Conservation (phyloP, 139 green algal genomes). For the Tetratostichococcus sp. region DNA sequence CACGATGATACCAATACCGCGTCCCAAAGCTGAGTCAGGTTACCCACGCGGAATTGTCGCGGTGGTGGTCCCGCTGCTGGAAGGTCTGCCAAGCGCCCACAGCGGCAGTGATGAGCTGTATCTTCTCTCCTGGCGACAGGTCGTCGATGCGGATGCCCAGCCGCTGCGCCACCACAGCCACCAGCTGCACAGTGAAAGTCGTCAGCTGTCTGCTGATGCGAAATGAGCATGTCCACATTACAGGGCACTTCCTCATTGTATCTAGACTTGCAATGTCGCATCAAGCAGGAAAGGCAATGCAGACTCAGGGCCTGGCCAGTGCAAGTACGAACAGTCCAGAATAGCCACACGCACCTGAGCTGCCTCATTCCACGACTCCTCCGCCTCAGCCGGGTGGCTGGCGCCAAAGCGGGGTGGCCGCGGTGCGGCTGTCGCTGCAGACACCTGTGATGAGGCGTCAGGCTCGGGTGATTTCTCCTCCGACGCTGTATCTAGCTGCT, state of each 20-base stretch:
- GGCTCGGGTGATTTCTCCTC: too few species aligned
- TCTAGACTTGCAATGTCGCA: too few species aligned
- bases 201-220: too few species aligned
- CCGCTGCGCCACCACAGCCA: conserved; percentile 6
- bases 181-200: background rate
- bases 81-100: conserved; percentile 25
- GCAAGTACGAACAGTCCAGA: too few species aligned
- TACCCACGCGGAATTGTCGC: conserved; percentile 2
- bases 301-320: too few species aligned
- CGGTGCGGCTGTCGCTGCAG: too few species aligned
- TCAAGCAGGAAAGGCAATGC: too few species aligned
- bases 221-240: too few species aligned
- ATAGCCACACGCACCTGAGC: background rate
- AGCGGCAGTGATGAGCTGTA: conserved; percentile 22
- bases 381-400: background rate
- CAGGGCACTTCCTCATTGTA: too few species aligned
- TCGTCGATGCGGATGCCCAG: conserved; percentile 7
- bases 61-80: conserved; percentile 16
- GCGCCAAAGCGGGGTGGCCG: background rate
- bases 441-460: background rate
- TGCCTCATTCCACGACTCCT: background rate
- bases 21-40: background rate
- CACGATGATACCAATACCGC: too few species aligned
- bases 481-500: too few species aligned
- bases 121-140: conserved; percentile 15